phyloP scores from a whole-genome alignment of 2,329 filamentous ascomycete species.

The Aureobasidium sp. region DNA sequence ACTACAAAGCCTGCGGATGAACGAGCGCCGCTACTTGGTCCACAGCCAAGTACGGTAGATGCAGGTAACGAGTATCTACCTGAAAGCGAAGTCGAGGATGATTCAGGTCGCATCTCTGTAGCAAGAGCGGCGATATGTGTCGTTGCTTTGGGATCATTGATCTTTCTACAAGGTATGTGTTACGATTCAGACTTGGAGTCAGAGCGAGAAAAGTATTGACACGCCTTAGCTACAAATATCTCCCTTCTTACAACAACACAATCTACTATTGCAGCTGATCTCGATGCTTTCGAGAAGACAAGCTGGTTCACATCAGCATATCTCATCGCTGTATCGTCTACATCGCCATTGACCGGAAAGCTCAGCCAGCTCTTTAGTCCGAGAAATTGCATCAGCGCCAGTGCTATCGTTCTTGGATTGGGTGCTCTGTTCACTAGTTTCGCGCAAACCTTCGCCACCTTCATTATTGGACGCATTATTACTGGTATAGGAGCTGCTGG shows the following conservation, averaged over 20 bases:
- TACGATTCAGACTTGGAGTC: background rate
- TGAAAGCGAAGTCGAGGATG: slow-evolving; percentile 10
- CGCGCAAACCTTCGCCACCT: slow-evolving; percentile 52
- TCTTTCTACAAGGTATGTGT: slow-evolving; percentile 27
- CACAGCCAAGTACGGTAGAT: slow-evolving; percentile 20
- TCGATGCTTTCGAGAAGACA: slow-evolving; percentile 64
- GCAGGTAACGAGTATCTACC: slow-evolving; percentile 16
- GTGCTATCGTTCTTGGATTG: slow-evolving; percentile 51
- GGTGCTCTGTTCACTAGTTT: slow-evolving; percentile 60
- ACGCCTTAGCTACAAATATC: slow-evolving; percentile 55
- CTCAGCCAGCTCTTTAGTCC: slow-evolving; percentile 69
- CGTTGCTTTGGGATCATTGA: slow-evolving; percentile 24
- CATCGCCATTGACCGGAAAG: slow-evolving; percentile 64
- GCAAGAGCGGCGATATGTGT: slow-evolving; percentile 15
- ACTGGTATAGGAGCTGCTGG: slow-evolving; percentile 64
- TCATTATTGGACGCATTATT: slow-evolving; percentile 62
- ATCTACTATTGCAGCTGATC: slow-evolving; percentile 65
- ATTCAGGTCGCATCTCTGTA: slow-evolving; percentile 11
- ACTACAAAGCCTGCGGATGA: slow-evolving; percentile 16
- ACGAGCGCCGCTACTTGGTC: slow-evolving; percentile 20
- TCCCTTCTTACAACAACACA: slow-evolving; percentile 77
- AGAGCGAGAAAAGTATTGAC: background rate
- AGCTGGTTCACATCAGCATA: slow-evolving; percentile 80
- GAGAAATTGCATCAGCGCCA: slow-evolving; percentile 55
- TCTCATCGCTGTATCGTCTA: slow-evolving; percentile 52